Conservation (phyloP, 2,329 filamentous ascomycete genomes). For the Pseudogymnoascus sp. region DNA sequence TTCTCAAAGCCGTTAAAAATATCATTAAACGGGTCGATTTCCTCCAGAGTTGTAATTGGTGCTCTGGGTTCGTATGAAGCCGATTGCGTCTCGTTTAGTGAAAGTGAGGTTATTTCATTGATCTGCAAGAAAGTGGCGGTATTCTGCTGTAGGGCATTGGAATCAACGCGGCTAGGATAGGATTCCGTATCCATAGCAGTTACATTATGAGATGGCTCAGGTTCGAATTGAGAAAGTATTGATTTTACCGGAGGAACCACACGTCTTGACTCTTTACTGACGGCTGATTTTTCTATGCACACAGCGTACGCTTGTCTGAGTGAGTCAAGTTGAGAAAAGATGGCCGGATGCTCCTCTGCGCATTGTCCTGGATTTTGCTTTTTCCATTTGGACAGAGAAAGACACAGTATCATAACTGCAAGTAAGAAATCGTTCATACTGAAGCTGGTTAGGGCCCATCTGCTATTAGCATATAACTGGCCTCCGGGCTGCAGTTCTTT, state of each 20-base stretch:
- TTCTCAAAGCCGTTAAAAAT: slow-evolving; percentile 17
- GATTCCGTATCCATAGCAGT: slow-evolving; percentile 17
- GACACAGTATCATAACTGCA: slow-evolving; percentile 23
- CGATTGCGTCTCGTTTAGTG: slow-evolving; percentile 3
- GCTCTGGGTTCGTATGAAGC: slow-evolving; percentile 6
- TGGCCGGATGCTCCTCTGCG: neutral
- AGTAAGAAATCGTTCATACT: slow-evolving; percentile 26
- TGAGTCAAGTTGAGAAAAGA: slow-evolving; percentile 3
- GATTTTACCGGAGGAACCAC: slow-evolving; percentile 3
- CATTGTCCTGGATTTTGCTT: slow-evolving; percentile 9
- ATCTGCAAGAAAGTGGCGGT: neutral
- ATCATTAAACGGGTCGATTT: slow-evolving; percentile 21
- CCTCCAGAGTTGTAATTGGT: slow-evolving; percentile 13
- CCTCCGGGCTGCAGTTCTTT: slow-evolving; percentile 23
- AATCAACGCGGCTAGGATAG: neutral
- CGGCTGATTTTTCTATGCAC: slow-evolving; percentile 15
- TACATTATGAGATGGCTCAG: slow-evolving; percentile 14
- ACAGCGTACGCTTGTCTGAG: slow-evolving; percentile 11
- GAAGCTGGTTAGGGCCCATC: slow-evolving; percentile 25
- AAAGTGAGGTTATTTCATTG: neutral
- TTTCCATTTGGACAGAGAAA: slow-evolving; percentile 18
- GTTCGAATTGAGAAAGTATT: neutral
- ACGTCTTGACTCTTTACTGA: slow-evolving; percentile 15
- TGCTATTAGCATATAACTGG: slow-evolving; percentile 18
- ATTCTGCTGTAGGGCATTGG: neutral